These are phyloP conservation scores for Globisporangium cylindrosporum DNA, from an alignment of 352 stramenopile genomes.

Conservation along the genomic window DNA sequence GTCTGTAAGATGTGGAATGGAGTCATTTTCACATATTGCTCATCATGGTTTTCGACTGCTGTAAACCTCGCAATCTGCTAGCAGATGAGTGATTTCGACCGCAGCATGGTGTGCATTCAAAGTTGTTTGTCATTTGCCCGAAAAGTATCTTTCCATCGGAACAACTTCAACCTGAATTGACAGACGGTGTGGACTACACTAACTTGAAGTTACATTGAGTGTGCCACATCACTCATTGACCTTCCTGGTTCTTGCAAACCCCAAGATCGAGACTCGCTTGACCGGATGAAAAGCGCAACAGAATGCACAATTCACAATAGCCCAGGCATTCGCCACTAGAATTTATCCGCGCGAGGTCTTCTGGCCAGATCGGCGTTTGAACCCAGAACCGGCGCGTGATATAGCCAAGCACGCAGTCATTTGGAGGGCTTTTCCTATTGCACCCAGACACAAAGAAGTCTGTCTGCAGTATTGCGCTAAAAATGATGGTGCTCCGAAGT, in stretches of 20 bases:
- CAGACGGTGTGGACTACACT: background rate
- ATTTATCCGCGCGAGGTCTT: too few relatives aligned
- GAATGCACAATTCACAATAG: too few relatives aligned
- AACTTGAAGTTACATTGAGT: background rate
- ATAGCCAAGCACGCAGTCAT: too few relatives aligned
- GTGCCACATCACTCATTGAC: background rate
- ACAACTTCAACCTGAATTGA: background rate
- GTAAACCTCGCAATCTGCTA: background rate
- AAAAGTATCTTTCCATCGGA: background rate
- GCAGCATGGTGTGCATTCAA: background rate
- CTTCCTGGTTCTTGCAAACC: background rate
- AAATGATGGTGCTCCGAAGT: background rate
- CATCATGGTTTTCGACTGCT: background rate
- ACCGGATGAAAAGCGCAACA: too few relatives aligned
- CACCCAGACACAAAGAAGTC: too few relatives aligned
- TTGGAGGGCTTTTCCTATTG: too few relatives aligned
- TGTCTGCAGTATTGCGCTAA: too few relatives aligned
- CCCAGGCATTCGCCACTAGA: too few relatives aligned
- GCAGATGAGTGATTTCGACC: background rate
- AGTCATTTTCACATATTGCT: background rate
- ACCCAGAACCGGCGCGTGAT: too few relatives aligned
- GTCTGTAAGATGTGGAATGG: background rate
- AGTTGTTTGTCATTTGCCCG: background rate
- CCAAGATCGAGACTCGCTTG: background rate
- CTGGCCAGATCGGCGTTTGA: too few relatives aligned